Conservation (phyloP, 2,329 filamentous ascomycete species). For the Herpotrichia juniperi region DNA sequence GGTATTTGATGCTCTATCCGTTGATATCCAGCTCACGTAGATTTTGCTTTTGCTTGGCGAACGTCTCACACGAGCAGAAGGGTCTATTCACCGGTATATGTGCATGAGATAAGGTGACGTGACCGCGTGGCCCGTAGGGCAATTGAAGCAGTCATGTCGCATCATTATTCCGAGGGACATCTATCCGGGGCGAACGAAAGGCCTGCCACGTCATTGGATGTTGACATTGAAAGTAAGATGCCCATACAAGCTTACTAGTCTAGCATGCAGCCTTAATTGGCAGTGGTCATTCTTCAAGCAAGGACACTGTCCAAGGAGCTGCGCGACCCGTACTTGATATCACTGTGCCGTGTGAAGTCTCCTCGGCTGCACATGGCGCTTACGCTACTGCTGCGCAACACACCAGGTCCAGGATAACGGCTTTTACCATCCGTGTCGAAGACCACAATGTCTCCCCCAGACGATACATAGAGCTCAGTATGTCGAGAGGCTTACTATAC, state of each 20-base stretch:
- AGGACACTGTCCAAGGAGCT: not conserved
- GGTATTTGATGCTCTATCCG: not conserved
- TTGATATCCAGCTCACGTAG: not conserved
- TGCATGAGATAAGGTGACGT: constrained; percentile 9
- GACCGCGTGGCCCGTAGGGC: constrained; percentile 7
- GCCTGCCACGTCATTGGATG: constrained; percentile 13
- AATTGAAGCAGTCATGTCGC: constrained; percentile 18
- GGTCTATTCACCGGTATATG: not conserved
- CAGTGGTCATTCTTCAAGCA: not conserved
- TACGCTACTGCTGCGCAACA: constrained; percentile 2
- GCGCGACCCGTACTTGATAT: not conserved
- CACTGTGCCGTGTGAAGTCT: constrained; percentile 1
- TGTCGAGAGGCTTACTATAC: not conserved
- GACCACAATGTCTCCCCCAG: not conserved
- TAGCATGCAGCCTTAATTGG: not conserved
- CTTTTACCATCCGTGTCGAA: not conserved
- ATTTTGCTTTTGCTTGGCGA: not conserved
- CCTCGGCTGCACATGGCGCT: constrained; percentile 1
- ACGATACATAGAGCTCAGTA: not conserved
- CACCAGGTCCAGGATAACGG: not conserved
- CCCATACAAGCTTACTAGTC: constrained; percentile 10
- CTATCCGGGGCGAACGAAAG: not conserved
- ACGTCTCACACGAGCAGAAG: not conserved
- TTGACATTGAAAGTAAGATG: constrained; percentile 7
- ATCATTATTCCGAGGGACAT: not conserved